Base-by-base conservation (phyloP, 441 rosid genomes). In the Eutrema salsugineum region DNA sequence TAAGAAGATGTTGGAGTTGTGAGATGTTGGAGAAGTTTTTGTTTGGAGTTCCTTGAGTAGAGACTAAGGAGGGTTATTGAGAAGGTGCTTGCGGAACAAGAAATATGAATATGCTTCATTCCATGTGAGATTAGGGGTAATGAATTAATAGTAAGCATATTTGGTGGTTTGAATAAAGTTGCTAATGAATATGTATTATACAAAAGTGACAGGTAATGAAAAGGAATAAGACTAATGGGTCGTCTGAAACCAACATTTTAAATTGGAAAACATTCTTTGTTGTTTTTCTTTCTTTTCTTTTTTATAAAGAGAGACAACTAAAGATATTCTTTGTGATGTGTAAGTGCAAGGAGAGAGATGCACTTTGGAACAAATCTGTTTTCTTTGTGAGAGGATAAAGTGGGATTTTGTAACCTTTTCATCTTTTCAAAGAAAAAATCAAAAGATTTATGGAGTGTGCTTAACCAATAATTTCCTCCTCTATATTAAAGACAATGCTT, bases 321-420 rank as follows among this genome's bases (percentile, higher is more conserved):
- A 86, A 83, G 85, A 79, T 68, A 82, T 87, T 82, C 86, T 63
- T 50, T 78, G 74, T 70, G 79, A 77, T 74, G 62, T 81, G 79
- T 76, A 48, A 49, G 70, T 76, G 63, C 40, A 58, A 48, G 70
- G 72, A 43, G 69, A 72, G 70, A 24, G 62, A 43, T 57, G 73
- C 61, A 72, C 74, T 76, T 76, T 70, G 66, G 79, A 60, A 65
- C 66, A 66, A 71, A 43, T 17, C 15, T 66, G 28, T 9, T 79
- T 85, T 86, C 91, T 81, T 88, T 82, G 91, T 81, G 24, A 10
- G 49, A 66, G 73, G 86, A 88, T 83, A 87, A 82, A 88, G 89
- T 72, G 66, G 27, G 81, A 77, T 82, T 79, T 82, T 78, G 76
- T 63, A 22, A 55, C 57, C 63, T 22, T 30, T 46, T 48, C 44